phyloP scores from a whole-genome alignment of 495 filamentous ascomycete genomes.

The Aspergillus wentii region DNA sequence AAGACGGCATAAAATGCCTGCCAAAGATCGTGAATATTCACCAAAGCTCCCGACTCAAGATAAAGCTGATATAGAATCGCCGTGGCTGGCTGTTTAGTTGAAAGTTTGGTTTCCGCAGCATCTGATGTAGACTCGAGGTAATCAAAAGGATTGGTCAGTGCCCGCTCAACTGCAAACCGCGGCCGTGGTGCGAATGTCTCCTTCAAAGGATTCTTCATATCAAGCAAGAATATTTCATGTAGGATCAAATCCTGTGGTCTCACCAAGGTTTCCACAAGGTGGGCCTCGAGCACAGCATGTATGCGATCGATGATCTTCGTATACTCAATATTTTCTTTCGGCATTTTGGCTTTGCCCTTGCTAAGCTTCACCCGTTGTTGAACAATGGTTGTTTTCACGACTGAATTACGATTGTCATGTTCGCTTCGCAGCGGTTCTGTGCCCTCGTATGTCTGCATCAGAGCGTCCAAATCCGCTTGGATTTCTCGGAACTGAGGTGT shows the following conservation, averaged over 20 bases:
- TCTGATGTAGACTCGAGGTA: conserved; percentile 68
- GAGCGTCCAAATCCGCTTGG: conserved; percentile 21
- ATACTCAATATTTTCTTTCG: conserved; percentile 70
- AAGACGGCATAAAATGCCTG: conserved; percentile 76
- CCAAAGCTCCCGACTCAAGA: conserved; percentile 77
- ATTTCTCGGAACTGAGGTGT: conserved; percentile 17
- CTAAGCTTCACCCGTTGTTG: conserved; percentile 84
- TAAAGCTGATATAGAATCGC: conserved; percentile 88
- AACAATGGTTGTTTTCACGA: conserved; percentile 77
- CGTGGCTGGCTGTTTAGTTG: conserved; percentile 66
- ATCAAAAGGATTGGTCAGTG: conserved; percentile 74
- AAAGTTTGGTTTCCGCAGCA: conserved; percentile 28
- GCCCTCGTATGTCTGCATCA: conserved; percentile 34
- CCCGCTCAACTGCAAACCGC: conserved; percentile 73
- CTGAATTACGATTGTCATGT: conserved; percentile 65
- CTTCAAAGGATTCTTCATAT: conserved; percentile 70
- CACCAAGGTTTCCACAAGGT: conserved; percentile 48
- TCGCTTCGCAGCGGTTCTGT: conserved; percentile 62
- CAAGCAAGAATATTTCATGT: conserved; percentile 80
- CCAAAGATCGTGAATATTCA: conserved; percentile 90
- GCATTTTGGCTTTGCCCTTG: conserved; percentile 69
- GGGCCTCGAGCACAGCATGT: conserved; percentile 46
- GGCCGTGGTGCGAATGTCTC: conserved; percentile 80
- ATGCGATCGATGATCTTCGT: conserved; percentile 67
- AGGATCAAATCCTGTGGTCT: conserved; percentile 62